Evolutionary conservation across 805 yeast genomes (phyloP).

Genomic region (Wickerhamiella lipophila): DNA sequence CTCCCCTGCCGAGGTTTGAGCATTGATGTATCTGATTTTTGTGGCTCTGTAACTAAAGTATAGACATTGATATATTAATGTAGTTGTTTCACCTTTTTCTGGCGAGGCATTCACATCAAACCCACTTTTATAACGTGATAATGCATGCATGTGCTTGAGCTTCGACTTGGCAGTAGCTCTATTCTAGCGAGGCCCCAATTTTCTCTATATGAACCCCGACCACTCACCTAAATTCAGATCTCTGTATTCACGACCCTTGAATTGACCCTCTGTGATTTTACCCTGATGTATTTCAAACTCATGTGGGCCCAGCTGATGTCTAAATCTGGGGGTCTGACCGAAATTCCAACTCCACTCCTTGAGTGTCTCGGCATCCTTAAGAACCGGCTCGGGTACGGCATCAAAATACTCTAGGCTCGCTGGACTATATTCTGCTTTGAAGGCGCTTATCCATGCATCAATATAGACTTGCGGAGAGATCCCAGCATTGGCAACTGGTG

Average conservation of each 20-base stretch:
- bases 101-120: too few relatives aligned
- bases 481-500: conserved; percentile 61
- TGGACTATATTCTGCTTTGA: conserved; percentile 26
- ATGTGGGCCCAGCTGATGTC: conserved; percentile 34
- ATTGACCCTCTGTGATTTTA: conserved; percentile 11
- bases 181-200: too few relatives aligned
- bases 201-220: background rate
- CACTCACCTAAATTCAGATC: conserved; percentile 1
- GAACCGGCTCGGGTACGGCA: conserved; percentile 10
- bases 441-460: conserved; percentile 33
- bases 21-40: too few relatives aligned
- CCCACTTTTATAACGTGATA: too few relatives aligned
- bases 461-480: conserved; percentile 38
- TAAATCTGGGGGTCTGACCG: conserved; percentile 66
- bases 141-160: too few relatives aligned
- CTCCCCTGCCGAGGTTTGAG: too few relatives aligned
- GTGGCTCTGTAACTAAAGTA: too few relatives aligned
- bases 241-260: conserved; percentile 10
- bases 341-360: conserved; percentile 60
- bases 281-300: conserved; percentile 43
- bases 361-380: conserved; percentile 31
- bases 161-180: too few relatives aligned
- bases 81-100: too few relatives aligned
- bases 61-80: too few relatives aligned
- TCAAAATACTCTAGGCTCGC: conserved; percentile 10